A percentile compares a stretch with the other conserved stretches of the same genome.
Conservation (phyloP, 2,329 filamentous ascomycete species). For the Penicillium sp. region DNA sequence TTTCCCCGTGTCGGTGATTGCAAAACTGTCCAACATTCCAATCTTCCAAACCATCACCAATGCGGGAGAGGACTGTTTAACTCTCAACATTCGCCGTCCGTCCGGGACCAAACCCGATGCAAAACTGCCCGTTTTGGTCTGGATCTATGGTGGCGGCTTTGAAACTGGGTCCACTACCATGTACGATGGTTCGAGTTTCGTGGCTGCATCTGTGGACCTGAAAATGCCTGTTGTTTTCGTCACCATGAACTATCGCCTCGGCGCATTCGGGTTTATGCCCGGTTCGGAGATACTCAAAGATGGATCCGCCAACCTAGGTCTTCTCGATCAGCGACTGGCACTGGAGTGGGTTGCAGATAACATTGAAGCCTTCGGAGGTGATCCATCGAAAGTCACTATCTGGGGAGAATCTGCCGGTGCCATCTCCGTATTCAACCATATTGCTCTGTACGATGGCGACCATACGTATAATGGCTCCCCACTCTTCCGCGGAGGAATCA, state of each 20-base stretch:
- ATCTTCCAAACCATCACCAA: slow-evolving; percentile 57
- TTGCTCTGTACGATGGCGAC: slow-evolving; percentile 70
- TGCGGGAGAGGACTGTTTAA: slow-evolving; percentile 64
- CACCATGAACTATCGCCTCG: slow-evolving; percentile 73
- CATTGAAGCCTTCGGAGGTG: slow-evolving; percentile 73
- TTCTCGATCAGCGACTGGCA: slow-evolving; percentile 69
- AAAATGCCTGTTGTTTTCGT: slow-evolving; percentile 71
- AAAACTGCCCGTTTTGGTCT: slow-evolving; percentile 66
- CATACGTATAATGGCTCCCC: slow-evolving; percentile 71
- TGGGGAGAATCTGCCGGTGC: slow-evolving; percentile 72
- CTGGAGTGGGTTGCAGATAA: slow-evolving; percentile 77
- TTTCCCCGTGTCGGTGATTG: slow-evolving; percentile 48
- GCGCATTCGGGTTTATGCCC: slow-evolving; percentile 70
- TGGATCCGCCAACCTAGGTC: slow-evolving; percentile 67
- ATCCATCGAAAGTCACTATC: slow-evolving; percentile 74
- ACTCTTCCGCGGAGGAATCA: slow-evolving; percentile 74
- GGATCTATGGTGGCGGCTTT: slow-evolving; percentile 66
- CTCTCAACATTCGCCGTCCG: slow-evolving; percentile 60
- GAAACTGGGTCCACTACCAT: slow-evolving; percentile 47
- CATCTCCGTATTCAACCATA: slow-evolving; percentile 75
- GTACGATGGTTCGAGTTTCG: slow-evolving; percentile 37
- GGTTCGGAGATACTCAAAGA: slow-evolving; percentile 67
- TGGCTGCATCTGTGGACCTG: slow-evolving; percentile 41
- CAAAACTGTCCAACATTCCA: slow-evolving; percentile 54
- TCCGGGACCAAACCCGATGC: slow-evolving; percentile 53